Base-by-base conservation (phyloP, 345 rosid genomes). In the Toxicodendron radicans region DNA sequence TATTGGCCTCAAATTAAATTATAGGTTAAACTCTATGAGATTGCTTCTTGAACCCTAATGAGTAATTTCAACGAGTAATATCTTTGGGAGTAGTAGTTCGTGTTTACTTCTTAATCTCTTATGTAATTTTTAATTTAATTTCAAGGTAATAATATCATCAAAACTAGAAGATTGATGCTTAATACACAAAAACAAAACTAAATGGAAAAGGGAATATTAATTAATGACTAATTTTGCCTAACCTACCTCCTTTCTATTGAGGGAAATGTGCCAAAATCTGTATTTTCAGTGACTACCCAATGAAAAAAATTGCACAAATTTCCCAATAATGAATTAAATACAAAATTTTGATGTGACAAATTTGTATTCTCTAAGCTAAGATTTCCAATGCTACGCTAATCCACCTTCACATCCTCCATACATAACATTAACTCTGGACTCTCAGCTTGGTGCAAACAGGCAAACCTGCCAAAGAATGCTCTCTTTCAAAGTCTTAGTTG, bases 301-400 rank as follows among this genome's bases (percentile, higher is more conserved):
- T 58, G 46, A 60, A 38, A 51, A 75, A 59, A 35, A 48, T 35
- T 21, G 73, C 54, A 75, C 73, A 68, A 35, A 45, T 60, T 67
- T 64, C 73, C 78, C 78, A 33, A 68, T 35, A 67, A 75, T 56
- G 23, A 60, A 75, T 49, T 68, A 58, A 75, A 35, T 68, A 59
- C 64, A 63, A 75, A 75, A 75, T 59, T 66, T 62, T 57, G 23
- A 24, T 70, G 66, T 23, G 68, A 68, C 66, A 59, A 6, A 48
- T 61, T 63, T 60, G 54, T 68, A 59, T 52, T 18, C 16, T 59
- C 67, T 33, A 68, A 24, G 54, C 64, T 48, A 58, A 33, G 62
- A 52, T 53, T n/a, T 66, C 49, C 63, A 51, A 5, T 7, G 54
- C 60, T 21, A 11, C 10, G 30, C 59, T 33, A 11, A 16, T 12